phyloP scores from a whole-genome alignment of 106 monocot genomes.

The Ottelia alismoides region DNA sequence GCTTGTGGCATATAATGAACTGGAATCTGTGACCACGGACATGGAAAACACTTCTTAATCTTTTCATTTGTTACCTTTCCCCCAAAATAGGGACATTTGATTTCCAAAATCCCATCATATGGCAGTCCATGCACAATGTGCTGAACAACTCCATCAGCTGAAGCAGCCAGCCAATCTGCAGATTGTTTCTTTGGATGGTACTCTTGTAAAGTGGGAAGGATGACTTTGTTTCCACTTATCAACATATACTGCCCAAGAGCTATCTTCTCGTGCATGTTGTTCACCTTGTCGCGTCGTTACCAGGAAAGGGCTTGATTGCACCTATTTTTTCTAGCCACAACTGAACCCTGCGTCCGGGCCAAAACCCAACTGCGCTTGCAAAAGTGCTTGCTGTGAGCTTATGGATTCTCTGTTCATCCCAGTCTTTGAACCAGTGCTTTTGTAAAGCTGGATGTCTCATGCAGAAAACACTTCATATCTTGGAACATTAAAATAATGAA shows the following conservation, averaged over 20 bases:
- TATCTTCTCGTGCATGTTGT: constrained; percentile 1
- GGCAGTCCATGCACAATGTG: not conserved
- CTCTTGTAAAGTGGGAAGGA: constrained; percentile 6
- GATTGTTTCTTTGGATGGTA: not conserved
- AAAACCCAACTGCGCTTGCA: constrained; percentile 17
- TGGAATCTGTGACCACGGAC: constrained; percentile 19
- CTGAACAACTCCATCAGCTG: constrained; percentile 16
- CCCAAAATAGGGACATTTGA: constrained; percentile 17
- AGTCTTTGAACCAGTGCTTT: constrained; percentile 11
- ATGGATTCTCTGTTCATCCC: constrained; percentile 12
- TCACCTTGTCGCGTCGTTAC: constrained; percentile 11
- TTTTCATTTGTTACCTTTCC: constrained; percentile 1
- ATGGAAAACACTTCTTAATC: too few species aligned
- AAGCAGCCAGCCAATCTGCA: constrained; percentile 21
- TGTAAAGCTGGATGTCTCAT: too few species aligned
- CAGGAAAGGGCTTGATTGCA: constrained; percentile 7
- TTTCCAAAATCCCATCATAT: constrained; percentile 19
- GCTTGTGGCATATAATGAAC: constrained; percentile 19
- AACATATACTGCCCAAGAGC: constrained; percentile 13
- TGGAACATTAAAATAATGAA: too few species aligned
- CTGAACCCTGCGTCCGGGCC: constrained; percentile 14
- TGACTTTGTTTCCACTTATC: constrained; percentile 6
- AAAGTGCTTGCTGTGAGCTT: constrained; percentile 31
- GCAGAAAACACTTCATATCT: too few species aligned
- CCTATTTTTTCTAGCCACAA: constrained; percentile 20